Evolutionary conservation across 768 basidiomycete genomes (phyloP).

Genomic region (Termitomyces sp.): DNA sequence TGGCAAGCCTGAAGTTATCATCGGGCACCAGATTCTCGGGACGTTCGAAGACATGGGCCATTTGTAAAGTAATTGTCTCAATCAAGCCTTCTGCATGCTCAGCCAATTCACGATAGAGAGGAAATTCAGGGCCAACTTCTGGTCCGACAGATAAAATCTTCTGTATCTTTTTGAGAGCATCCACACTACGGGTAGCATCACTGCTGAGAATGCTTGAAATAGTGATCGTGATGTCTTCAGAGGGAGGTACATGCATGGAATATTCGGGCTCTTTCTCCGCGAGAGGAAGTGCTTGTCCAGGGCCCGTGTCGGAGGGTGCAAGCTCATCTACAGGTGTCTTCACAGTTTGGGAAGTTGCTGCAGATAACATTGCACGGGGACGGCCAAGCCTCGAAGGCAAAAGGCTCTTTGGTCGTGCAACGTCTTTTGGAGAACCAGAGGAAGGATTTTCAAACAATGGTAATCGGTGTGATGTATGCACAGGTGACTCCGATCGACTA

Average conservation of each 20-base stretch:
- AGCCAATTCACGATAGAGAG: constrained; percentile 72
- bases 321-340: constrained; percentile 19
- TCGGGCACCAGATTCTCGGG: constrained; percentile 67
- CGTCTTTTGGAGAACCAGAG: constrained; percentile 39
- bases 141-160: constrained; percentile 75
- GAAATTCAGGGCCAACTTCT: constrained; percentile 62
- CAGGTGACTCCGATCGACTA: constrained; percentile 38
- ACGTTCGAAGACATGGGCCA: constrained; percentile 87
- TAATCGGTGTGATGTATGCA: constrained; percentile 27
- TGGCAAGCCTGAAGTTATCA: constrained; percentile 89
- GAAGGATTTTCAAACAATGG: constrained; percentile 14
- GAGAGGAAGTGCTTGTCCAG: neutral
- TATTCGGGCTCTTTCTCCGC: constrained; percentile 20
- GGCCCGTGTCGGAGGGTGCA: neutral
- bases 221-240: constrained; percentile 67
- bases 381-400: constrained; percentile 72
- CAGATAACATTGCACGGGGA: constrained; percentile 47
- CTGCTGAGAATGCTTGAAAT: constrained; percentile 89
- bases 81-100: constrained; percentile 80
- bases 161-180: constrained; percentile 91
- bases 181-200: constrained; percentile 81
- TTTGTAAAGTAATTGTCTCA: constrained; percentile 86
- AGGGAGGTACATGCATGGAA: constrained; percentile 24
- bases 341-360: constrained; percentile 12
- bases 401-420: constrained; percentile 57